phyloP scores from a whole-genome alignment of 805 yeast species.

The Naumovozyma baii region DNA sequence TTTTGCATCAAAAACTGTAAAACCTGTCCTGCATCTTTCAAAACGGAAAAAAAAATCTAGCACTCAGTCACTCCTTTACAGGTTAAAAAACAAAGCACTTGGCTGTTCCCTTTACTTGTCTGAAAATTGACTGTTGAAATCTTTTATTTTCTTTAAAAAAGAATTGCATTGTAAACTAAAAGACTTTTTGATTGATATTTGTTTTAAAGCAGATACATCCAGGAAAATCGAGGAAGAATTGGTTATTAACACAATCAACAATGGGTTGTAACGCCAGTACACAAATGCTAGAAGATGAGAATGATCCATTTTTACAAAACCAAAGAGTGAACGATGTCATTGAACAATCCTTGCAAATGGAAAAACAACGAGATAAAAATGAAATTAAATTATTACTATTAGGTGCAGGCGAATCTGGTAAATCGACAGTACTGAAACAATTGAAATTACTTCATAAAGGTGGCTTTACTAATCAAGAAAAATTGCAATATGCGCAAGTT shows the following conservation, averaged over 20 bases:
- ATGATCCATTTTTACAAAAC: constrained; percentile 46
- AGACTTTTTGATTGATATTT: too few species aligned
- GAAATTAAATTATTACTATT: constrained; percentile 65
- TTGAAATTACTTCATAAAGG: constrained; percentile 76
- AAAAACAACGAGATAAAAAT: constrained; percentile 44
- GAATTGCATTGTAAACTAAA: too few species aligned
- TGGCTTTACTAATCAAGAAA: constrained; percentile 73
- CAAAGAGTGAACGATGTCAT: constrained; percentile 51
- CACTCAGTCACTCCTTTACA: not conserved
- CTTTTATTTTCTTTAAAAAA: too few species aligned
- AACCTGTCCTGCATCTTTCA: not conserved
- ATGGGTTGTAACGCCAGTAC: constrained; percentile 72
- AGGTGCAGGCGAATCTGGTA: constrained; percentile 94
- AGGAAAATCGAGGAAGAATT: not conserved
- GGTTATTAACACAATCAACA: not conserved
- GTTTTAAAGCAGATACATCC: not conserved
- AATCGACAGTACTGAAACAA: constrained; percentile 86
- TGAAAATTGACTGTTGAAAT: too few species aligned
- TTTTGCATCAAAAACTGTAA: not conserved
- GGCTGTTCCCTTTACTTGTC: not conserved
- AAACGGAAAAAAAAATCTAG: not conserved
- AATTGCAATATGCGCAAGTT: constrained; percentile 70
- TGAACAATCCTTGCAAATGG: constrained; percentile 49
- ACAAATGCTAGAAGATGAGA: constrained; percentile 28
- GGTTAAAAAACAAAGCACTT: not conserved